phyloP scores from a whole-genome alignment of 352 stramenopile species.

The Elongisporangium prolatum region DNA sequence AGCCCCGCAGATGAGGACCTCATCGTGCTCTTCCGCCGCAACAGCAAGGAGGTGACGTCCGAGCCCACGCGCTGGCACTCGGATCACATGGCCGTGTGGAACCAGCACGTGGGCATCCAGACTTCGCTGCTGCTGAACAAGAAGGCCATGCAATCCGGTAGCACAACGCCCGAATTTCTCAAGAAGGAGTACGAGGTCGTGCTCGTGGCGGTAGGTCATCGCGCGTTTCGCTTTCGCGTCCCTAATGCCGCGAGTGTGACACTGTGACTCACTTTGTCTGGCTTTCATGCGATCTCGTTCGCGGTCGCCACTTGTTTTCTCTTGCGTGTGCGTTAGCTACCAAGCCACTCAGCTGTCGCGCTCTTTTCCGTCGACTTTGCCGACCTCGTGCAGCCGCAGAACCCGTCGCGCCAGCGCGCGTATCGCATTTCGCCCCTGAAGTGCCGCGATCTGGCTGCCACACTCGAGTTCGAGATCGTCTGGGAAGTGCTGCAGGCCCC shows the following conservation, averaged over 20 bases:
- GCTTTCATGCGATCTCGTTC: neutral
- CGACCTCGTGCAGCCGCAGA: conserved; percentile 52
- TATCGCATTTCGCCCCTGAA: conserved; percentile 68
- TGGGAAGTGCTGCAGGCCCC: conserved; percentile 44
- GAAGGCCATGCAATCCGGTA: conserved; percentile 12
- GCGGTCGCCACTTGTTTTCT: neutral
- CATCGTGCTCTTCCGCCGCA: conserved; percentile 79
- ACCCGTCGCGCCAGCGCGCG: conserved; percentile 34
- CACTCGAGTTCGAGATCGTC: conserved; percentile 71
- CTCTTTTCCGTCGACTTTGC: conserved; percentile 76
- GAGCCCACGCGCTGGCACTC: conserved; percentile 58
- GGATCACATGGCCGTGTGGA: conserved; percentile 72
- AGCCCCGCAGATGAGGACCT: conserved; percentile 65
- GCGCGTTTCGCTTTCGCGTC: neutral
- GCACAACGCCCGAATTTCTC: conserved; percentile 34
- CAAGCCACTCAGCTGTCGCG: conserved; percentile 72
- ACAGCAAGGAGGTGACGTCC: conserved; percentile 75
- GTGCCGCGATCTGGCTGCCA: conserved; percentile 67
- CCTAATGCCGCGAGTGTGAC: neutral
- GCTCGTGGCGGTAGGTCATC: conserved; percentile 55
- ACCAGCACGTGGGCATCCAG: conserved; percentile 74
- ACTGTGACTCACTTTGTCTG: neutral
- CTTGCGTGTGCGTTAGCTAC: conserved; percentile 29
- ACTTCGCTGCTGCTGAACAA: conserved; percentile 67
- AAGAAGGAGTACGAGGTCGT: conserved; percentile 83